Base-by-base conservation (phyloP, 2,329 filamentous ascomycete species). In the Ascochyta viciae-villosae region DNA sequence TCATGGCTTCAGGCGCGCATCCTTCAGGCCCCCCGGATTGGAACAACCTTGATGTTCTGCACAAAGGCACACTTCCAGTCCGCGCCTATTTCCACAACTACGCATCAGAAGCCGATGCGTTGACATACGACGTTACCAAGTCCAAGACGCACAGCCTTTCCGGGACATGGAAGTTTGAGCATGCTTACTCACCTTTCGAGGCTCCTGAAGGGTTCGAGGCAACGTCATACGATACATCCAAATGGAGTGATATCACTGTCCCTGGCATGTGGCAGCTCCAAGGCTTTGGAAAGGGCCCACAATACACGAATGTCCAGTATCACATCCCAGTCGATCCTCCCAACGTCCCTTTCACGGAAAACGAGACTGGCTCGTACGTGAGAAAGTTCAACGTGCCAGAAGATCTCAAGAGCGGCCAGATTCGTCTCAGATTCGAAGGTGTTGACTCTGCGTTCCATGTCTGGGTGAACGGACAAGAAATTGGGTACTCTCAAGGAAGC, bases 401-500 rank as follows among this genome's bases (percentile, higher is more conserved):
- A 2, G 70, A 75, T 7, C 84, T 82, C 77, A 74, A 77, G n/a
- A 76, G 75, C 9, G 68, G 74, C 39, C 86, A 89, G 61, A 74
- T 90, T 16, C 80, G 87, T 15, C 75, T 91, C 22, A 79, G 88
- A 10, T 91, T 90, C 57, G 88, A 91, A 50, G 89, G 89, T 1
- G 88, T 91, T 0, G 88, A 91, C 64, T 87, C 86, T 64, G 85
- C 88, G 0, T 91, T 88, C 64, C 87, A 90, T 70, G 74, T 90
- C 10, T 90, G 83, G 81, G 75, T 91, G 6, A 91, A 91, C 60
- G 86, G 86, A 0, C 68, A 77, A 15, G 75, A 86, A 33, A 77
- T 90, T 2, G 89, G 89, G 2, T 91, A 90, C 64, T 85, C 85
- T 3, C 87, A 91, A 66, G 89, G 88, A 0, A 84, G 84, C 9